Base-by-base conservation (phyloP, 2,329 filamentous ascomycete genomes). In the Diaporthe australafricana region DNA sequence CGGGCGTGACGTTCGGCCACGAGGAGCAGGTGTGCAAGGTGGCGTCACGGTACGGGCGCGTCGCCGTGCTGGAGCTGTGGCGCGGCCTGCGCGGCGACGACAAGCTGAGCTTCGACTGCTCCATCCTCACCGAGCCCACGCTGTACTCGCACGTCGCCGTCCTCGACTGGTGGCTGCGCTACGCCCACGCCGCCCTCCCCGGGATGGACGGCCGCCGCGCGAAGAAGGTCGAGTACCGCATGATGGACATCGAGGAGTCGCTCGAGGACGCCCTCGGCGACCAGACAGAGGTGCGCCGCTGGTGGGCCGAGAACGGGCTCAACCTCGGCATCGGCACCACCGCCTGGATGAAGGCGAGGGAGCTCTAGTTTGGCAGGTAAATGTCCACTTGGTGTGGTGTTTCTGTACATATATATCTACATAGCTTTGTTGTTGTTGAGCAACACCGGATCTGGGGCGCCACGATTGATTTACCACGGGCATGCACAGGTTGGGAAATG, bases 241-340 rank as follows among this genome's bases (percentile, higher is more conserved):
- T 94, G 1, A 98, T 95, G 81, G 95, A 97, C 81, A 96, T 98
- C 73, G 95, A 98, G 80, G 96, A 98, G 82, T 95, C 95, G 0
- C 87, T 98, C 48, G 95, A 98, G 80, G 95, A 98, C 79, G 94
- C 94, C 27, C 89, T 96, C 63, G 89, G 89, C 11, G 91, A 92
- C 69, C 74, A 94, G 74, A 90, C 91, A 75, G 88, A 88, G 47
- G 94, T 97, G 22, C 86, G 94, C 70, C 87, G 88, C 74, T 98
- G 96, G 96, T 98, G 96, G 96, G 92, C 93, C 30, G 85, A 87
- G 75, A 96, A 96, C 76, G 94, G 94, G 0, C 83, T 97, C 74
- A 96, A 96, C 78, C 81, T 97, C 67, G 93, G 94, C 1, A 86
- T 96, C 50, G 91, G 93, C 4, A 96, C 94, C 50, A 94, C 93